These are phyloP conservation scores for Cicer arietinum DNA, from an alignment of 306 rosid genomes.

Conservation along the genomic window DNA sequence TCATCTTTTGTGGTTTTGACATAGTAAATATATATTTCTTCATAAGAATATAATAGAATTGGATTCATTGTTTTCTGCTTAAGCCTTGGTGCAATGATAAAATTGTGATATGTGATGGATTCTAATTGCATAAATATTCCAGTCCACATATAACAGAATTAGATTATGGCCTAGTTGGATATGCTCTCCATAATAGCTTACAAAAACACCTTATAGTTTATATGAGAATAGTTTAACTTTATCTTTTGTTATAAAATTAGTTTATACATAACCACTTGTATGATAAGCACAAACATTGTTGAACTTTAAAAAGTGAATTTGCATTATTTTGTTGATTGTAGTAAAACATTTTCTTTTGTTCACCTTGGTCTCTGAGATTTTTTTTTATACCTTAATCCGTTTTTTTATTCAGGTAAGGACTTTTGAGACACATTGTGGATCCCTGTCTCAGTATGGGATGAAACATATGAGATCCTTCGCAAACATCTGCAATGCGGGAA, in stretches of 20 bases:
- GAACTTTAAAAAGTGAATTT: too few relatives aligned
- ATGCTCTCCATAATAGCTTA: too few relatives aligned
- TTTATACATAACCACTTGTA: too few relatives aligned
- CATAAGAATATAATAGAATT: background rate
- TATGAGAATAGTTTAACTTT: too few relatives aligned
- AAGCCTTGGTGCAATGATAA: background rate
- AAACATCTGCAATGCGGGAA: slow-evolving; percentile 88
- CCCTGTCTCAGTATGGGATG: slow-evolving; percentile 95
- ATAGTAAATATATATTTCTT: background rate
- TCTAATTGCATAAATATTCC: background rate
- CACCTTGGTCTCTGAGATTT: slow-evolving; percentile 16
- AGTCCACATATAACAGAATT: background rate
- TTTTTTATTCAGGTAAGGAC: slow-evolving; percentile 68
- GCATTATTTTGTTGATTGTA: background rate
- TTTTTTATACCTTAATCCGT: background rate
- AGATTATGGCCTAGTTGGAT: background rate
- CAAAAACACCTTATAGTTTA: too few relatives aligned
- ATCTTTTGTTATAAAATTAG: too few relatives aligned
- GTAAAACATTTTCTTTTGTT: slow-evolving; percentile 5
- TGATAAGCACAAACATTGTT: too few relatives aligned
- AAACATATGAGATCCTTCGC: slow-evolving; percentile 94
- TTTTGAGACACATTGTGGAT: slow-evolving; percentile 91
- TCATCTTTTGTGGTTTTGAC: slow-evolving; percentile 31
- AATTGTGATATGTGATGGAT: slow-evolving; percentile 7
- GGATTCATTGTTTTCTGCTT: background rate